Evolutionary conservation across 805 yeast genomes (phyloP), one percentile per base, ranked within the genome.

Genomic region (Yamadazyma scolyti): DNA sequence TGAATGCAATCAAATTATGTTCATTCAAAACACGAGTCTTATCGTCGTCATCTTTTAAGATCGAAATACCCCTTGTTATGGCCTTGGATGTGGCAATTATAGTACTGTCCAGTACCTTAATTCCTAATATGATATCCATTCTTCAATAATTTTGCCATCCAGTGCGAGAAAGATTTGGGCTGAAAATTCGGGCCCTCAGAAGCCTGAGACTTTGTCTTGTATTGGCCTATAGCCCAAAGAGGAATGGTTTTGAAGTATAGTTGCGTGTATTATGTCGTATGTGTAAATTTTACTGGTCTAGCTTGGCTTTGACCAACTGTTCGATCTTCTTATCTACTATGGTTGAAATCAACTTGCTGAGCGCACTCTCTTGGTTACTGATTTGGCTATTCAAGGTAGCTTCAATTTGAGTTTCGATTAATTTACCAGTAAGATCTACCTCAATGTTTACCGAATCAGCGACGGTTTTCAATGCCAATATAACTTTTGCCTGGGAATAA

Each of bases 41-140:
- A 47, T 65, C 71, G 45, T 65, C 71, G 16, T 56, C 50, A 21
- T 52, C 65, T 37, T 65, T 65, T 41, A 65, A 52, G 18, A 65
- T 56, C 16, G 68, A 59, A 31, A 65, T 64, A 11, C 71, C 71
- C 37, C 98, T 75, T 7, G 95, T 85, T 36, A 82, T 85, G 4
- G 97, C 96, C 56, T 82, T 86, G 8, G 97, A 88, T n/a, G 97
- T 85, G 51, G 96, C 96, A 35, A 90, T 61, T 39, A 93, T 71
- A 26, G 90, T 95, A 39, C 79, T 73, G 50, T 87, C 94, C 48
- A 77, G 66, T 20, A 88, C 82, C 50, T 75, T 81, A 47, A 90
- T 81, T 36, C 97, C 97, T 47, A 90, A 68, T 34, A 90, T 67
- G 49, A 90, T 79, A 68, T 90, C 98, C 97, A 93, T 93, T 15